A percentile compares a stretch with the other conserved stretches of the same genome.
These are phyloP conservation scores for Cyberlindnera subsufficiens DNA, from an alignment of 805 yeast species.

Conservation along the genomic window DNA sequence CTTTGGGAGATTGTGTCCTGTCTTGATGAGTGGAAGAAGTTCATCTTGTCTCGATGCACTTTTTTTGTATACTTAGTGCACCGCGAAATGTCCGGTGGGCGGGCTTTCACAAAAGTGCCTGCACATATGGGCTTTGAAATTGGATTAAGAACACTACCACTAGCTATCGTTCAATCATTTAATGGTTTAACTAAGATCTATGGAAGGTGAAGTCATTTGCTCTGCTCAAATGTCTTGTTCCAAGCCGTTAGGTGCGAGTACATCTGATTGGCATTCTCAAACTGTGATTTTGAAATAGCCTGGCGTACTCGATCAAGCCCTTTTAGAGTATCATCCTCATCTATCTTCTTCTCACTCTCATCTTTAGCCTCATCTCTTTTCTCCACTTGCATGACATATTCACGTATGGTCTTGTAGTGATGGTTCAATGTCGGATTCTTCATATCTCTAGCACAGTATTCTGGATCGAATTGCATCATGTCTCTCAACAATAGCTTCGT, in stretches of 20 bases:
- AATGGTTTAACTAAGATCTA: too few species aligned
- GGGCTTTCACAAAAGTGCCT: neutral
- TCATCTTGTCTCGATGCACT: too few species aligned
- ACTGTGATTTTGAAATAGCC: slow-evolving; percentile 22
- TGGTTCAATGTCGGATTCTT: slow-evolving; percentile 64
- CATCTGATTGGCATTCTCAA: slow-evolving; percentile 19
- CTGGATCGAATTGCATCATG: slow-evolving; percentile 34
- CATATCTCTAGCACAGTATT: slow-evolving; percentile 50
- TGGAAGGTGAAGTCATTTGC: neutral
- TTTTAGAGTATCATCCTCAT: slow-evolving; percentile 30
- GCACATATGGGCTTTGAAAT: too few species aligned
- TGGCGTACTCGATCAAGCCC: slow-evolving; percentile 25
- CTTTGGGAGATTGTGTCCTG: too few species aligned
- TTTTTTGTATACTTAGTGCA: too few species aligned
- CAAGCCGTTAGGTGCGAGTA: slow-evolving; percentile 25
- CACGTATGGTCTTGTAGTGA: slow-evolving; percentile 59
- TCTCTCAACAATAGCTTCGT: slow-evolving; percentile 21
- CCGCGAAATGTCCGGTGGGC: neutral
- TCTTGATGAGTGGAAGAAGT: too few species aligned
- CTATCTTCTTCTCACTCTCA: slow-evolving; percentile 10
- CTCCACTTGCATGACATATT: slow-evolving; percentile 52
- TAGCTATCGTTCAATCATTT: too few species aligned
- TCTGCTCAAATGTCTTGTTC: slow-evolving; percentile 26
- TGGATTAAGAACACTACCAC: too few species aligned
- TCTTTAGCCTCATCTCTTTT: neutral